Base-by-base conservation (phyloP, 805 yeast genomes). In the Citeromyces matritensis region DNA sequence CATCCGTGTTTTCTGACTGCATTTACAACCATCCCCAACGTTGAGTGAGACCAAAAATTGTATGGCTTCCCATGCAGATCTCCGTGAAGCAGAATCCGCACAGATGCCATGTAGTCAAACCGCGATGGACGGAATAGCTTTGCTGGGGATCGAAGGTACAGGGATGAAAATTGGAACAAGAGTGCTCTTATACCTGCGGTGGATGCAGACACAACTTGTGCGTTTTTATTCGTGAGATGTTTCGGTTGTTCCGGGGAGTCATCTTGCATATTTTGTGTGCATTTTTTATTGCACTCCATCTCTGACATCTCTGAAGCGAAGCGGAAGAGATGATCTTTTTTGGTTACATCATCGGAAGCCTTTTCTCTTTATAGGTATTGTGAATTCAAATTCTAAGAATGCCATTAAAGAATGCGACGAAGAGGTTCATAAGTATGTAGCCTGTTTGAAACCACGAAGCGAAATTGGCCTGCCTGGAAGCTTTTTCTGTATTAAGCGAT, bases 51-150 rank as follows among this genome's bases (percentile, higher is more conserved):
- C 39, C 69, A 54, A 30, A 65, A 55, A 26, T 59, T 60, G 55
- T 69, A 72, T 1, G 76, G 73, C 38, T 64, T 63, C 11, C 55
- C 42, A 25, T 51, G 51, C 11, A 64, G 46, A 29, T 60, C 60
- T 24, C 69, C 69, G 31, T 63, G 65, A 31, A 59, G 51, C 19
- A 60, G 44, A 5, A 69, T 68, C 32, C 85, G 54, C 1, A 78
- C 70, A 33, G 74, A 68, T 6, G 81, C 81, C 47, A 83, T 57
- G 44, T 82, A 84, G 49, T 88, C 97, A 37, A 88, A 81, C 26
- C 96, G 57, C 4, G 94, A 75, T 1, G 97, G 97, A 24, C 94
- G 60, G 50, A 88, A 88, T 14, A 86, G 61, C 56, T 88, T 86
- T 28, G 84, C 79, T 1, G 77, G 77, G 1, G 93, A 81, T 35